phyloP scores from a whole-genome alignment of 2,329 filamentous ascomycete genomes.

The Diaporthe humulicola region DNA sequence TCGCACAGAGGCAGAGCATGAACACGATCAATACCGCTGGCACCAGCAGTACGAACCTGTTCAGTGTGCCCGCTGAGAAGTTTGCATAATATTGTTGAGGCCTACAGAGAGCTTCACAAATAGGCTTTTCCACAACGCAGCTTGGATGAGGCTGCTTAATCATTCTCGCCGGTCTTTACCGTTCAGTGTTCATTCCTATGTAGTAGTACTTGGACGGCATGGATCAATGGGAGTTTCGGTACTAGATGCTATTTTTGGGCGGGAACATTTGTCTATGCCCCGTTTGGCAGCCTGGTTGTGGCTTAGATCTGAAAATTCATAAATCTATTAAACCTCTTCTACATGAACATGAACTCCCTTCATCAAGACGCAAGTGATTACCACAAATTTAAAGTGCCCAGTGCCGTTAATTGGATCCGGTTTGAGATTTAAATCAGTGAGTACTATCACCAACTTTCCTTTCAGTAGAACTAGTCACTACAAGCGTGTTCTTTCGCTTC shows the following conservation, averaged over 20 bases:
- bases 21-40: background rate
- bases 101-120: no score
- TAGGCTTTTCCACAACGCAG: background rate
- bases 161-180: background rate
- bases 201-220: conserved; percentile 1
- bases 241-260: background rate
- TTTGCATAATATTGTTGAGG: background rate
- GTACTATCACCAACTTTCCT: no score
- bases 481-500: no score
- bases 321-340: background rate
- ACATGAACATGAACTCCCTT: no score
- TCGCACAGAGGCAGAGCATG: background rate
- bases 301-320: background rate
- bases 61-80: background rate
- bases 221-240: background rate
- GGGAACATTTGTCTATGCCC: background rate
- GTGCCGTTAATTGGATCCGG: no score
- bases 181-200: background rate
- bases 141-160: conserved; percentile 6
- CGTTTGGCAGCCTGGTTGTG: background rate
- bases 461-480: no score
- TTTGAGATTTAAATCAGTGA: no score
- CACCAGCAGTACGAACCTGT: conserved; percentile 7
- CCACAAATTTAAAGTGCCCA: no score
- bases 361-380: no score